phyloP scores from a whole-genome alignment of 805 yeast species.

The Candida boleticola region DNA sequence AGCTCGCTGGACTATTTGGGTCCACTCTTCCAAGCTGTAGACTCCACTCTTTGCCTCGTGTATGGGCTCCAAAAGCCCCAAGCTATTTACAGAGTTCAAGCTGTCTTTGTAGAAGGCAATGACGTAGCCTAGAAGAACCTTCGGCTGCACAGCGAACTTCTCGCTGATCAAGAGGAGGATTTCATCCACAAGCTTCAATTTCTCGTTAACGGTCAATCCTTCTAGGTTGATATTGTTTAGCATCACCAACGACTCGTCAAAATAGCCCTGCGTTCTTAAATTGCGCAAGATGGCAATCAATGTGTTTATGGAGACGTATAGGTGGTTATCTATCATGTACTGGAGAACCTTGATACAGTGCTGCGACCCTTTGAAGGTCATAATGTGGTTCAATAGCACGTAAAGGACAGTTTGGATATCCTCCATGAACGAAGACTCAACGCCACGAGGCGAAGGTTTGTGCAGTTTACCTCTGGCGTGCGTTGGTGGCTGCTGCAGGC shows the following conservation, averaged over 20 bases:
- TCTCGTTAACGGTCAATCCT: slow-evolving; percentile 15
- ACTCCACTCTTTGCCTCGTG: background rate
- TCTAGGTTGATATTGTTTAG: slow-evolving; percentile 30
- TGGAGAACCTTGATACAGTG: slow-evolving; percentile 29
- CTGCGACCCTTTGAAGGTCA: slow-evolving; percentile 37
- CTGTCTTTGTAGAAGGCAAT: slow-evolving; percentile 23
- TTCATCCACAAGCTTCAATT: slow-evolving; percentile 23
- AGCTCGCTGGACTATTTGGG: slow-evolving; percentile 22
- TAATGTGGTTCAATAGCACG: slow-evolving; percentile 29
- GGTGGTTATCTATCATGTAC: slow-evolving; percentile 27
- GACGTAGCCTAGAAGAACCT: slow-evolving; percentile 36
- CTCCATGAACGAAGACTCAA: slow-evolving; percentile 10
- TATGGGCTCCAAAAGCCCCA: slow-evolving; percentile 23
- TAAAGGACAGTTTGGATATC: slow-evolving; percentile 28
- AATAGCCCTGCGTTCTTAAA: slow-evolving; percentile 26
- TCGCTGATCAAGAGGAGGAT: slow-evolving; percentile 28
- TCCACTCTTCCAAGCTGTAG: slow-evolving; percentile 15
- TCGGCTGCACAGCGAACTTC: slow-evolving; percentile 30
- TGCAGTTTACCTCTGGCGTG: no score
- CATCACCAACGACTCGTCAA: slow-evolving; percentile 33
- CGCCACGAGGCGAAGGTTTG: background rate
- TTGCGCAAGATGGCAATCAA: slow-evolving; percentile 27
- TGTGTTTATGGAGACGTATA: slow-evolving; percentile 23
- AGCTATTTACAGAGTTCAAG: slow-evolving; percentile 22
- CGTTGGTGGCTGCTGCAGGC: background rate